Evolutionary conservation across 2,329 filamentous ascomycete genomes (phyloP), one percentile per base, ranked within the genome.

Genomic region (Laburnicola sp.): DNA sequence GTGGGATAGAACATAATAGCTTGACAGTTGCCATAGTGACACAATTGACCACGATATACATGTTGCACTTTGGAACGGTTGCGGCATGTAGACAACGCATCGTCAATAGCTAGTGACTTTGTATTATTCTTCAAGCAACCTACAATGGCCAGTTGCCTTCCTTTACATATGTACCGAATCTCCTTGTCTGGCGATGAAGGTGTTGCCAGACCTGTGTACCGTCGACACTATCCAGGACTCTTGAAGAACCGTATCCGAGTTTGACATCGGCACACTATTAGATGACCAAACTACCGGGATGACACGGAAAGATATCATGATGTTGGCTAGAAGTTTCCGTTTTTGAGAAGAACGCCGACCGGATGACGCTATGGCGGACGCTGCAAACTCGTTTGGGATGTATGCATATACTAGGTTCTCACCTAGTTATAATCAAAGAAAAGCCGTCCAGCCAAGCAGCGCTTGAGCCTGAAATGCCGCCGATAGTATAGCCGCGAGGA

Each of bases 401-500:
- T 36, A 35, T 31, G 28, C n/a, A 3, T 22, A 22, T 27, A 22
- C 9, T 34, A 34, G 21, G 23, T 10, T 23, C 42, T 83, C 73
- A 90, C 62, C 85, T 81, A 41, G 84, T 85, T 63, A 91, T 88
- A 64, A 97, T 85, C 50, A 96, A 79, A 6, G 89, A 87, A 70
- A 97, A 90, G 3, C 89, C 88, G 70, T 96, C 91, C 22, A 97
- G 76, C 90, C 90, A 96, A 42, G 82, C 71, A 32, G 81, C 91
- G 65, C 86, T 89, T 45, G 88, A 89, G 50, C 94, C 94, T 8
- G 89, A 88, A 57, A 97, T 81, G 52, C 94, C 94, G 54, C 89
- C 92, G 66, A 97, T 87, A 59, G 81, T 89, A 75, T 94, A 97
- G 42, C 93, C 93, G 60, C 88, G 82, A 8, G 94, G 94, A 45